Percentiles rank a stretch among this genome's conserved stretches.
These are phyloP conservation scores for Spergularia azorica DNA, from an alignment of 179 eudicot species.

Conservation along the genomic window DNA sequence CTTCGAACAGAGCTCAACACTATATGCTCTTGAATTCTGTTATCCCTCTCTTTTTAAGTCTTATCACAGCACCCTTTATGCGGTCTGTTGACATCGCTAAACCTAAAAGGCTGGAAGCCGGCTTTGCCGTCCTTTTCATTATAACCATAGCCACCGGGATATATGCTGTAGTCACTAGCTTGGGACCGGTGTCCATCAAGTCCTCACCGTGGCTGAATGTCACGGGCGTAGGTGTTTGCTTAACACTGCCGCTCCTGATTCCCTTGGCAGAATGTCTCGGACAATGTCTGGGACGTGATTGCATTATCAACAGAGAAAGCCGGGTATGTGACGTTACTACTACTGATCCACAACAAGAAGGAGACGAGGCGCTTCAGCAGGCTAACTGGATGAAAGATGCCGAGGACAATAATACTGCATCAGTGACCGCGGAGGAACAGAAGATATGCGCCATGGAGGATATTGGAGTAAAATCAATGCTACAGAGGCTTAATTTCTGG, in stretches of 20 bases:
- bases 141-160: slow-evolving; percentile 68
- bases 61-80: slow-evolving; percentile 44
- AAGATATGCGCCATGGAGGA: slow-evolving; percentile 41
- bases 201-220: slow-evolving; percentile 31
- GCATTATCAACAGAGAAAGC: slow-evolving; percentile 31
- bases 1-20: slow-evolving; percentile 40
- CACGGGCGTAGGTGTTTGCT: slow-evolving; percentile 46
- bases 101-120: slow-evolving; percentile 32
- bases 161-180: slow-evolving; percentile 54
- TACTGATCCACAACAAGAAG: slow-evolving; percentile 22
- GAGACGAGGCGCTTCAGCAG: slow-evolving; percentile 12
- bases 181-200: slow-evolving; percentile 34
- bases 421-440: too few relatives aligned
- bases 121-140: slow-evolving; percentile 50
- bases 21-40: slow-evolving; percentile 60
- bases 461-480: slow-evolving; percentile 58
- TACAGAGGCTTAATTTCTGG: slow-evolving; percentile 75
- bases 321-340: slow-evolving; percentile 36
- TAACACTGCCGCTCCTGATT: slow-evolving; percentile 49
- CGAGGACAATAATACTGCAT: too few relatives aligned
- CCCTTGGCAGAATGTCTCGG: slow-evolving; percentile 49
- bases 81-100: slow-evolving; percentile 25
- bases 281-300: slow-evolving; percentile 32
- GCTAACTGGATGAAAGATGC: slow-evolving; percentile 18
- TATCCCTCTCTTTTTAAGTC: slow-evolving; percentile 50